Conservation (phyloP, 2,329 filamentous ascomycete species). For the Aspergillus ruber region DNA sequence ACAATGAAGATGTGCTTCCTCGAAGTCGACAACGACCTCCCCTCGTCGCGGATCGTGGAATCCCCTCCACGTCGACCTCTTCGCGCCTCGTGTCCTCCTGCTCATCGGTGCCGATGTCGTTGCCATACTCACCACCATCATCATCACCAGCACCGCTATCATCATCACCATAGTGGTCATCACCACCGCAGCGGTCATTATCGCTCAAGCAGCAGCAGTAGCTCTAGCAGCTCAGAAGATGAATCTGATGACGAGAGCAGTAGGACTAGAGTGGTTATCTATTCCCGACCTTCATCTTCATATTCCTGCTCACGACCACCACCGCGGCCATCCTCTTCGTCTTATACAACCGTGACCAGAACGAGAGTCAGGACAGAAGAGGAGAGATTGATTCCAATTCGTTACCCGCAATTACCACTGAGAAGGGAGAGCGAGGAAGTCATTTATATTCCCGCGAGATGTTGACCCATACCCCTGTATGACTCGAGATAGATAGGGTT, state of each 20-base stretch:
- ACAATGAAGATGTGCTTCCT: conserved; percentile 10
- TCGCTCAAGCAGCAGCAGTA: neutral
- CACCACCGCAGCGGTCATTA: neutral
- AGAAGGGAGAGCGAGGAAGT: conserved; percentile 6
- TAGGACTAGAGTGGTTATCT: too few relatives aligned
- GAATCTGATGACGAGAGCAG: neutral
- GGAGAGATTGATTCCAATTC: neutral
- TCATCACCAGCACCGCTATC: neutral
- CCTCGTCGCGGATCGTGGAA: conserved; percentile 7
- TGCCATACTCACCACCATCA: neutral
- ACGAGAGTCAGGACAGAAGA: neutral
- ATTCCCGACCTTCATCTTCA: too few relatives aligned
- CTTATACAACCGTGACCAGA: neutral
- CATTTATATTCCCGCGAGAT: conserved; percentile 10
- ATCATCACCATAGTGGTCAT: neutral
- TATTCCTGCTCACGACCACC: too few relatives aligned
- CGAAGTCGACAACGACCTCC: conserved; percentile 9
- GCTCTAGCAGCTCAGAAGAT: neutral
- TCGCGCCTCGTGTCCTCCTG: conserved; percentile 2
- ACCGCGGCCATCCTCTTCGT: neutral
- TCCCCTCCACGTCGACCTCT: conserved; percentile 4
- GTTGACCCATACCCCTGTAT: conserved; percentile 1
- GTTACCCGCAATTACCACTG: neutral
- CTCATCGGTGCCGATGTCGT: neutral
- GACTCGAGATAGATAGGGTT: too few relatives aligned